phyloP scores from a whole-genome alignment of 495 filamentous ascomycete species.

The Thermochaetoides thermophila region DNA sequence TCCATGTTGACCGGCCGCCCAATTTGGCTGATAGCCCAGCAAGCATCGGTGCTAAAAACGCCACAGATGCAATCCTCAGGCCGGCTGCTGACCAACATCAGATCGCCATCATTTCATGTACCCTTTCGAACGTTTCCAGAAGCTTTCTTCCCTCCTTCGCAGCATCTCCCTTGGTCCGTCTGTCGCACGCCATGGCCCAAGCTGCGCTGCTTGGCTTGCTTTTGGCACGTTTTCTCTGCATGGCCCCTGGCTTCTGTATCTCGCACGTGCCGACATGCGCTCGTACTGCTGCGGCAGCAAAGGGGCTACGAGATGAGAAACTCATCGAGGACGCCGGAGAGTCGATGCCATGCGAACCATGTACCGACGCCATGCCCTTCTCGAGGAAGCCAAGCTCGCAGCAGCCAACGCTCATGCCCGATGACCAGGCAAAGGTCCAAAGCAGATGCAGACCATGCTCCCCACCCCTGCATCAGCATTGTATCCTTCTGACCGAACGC shows the following conservation, averaged over 20 bases:
- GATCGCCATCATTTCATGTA: constrained; percentile 1
- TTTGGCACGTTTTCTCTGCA: too few relatives aligned
- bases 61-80: too few relatives aligned
- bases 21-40: too few relatives aligned
- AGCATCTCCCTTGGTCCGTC: constrained; percentile 2
- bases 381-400: neutral
- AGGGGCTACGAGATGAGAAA: neutral
- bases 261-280: neutral
- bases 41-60: neutral
- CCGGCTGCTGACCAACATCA: neutral
- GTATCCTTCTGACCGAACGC: constrained; percentile 21
- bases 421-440: too few relatives aligned
- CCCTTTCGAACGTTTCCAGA: too few relatives aligned
- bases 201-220: too few relatives aligned
- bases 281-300: neutral
- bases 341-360: neutral
- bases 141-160: neutral
- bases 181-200: too few relatives aligned
- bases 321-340: neutral
- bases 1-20: too few relatives aligned
- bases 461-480: constrained; percentile 5
- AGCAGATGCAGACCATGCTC: too few relatives aligned
- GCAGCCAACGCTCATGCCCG: constrained; percentile 3
- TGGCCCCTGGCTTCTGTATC: too few relatives aligned
- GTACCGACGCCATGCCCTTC: constrained; percentile 1